Evolutionary conservation across 2,329 filamentous ascomycete genomes (phyloP).

Genomic region (Fusarium miscanthi): DNA sequence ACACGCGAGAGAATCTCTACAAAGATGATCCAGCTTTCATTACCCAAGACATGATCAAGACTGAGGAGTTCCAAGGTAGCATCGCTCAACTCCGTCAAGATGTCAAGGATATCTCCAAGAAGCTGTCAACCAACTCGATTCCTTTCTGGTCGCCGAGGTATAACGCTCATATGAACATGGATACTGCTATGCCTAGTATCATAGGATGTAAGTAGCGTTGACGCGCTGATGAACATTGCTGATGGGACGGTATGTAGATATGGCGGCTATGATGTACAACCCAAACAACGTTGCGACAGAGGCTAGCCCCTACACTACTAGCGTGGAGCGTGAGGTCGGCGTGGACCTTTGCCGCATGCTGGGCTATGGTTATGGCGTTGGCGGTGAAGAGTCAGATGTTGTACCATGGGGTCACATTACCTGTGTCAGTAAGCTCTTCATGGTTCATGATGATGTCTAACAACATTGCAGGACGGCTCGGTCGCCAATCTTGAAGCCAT

Average conservation of each 20-base stretch:
- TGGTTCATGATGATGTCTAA: neutral
- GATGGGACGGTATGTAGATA: neutral
- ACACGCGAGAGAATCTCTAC: neutral
- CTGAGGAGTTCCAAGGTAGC: neutral
- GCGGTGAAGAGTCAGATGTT: neutral
- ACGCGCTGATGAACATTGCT: accelerated
- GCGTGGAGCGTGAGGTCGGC: neutral
- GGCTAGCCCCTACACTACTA: neutral
- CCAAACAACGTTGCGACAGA: neutral
- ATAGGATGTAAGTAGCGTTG: neutral
- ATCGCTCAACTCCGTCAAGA: neutral
- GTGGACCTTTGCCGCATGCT: neutral
- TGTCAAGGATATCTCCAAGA: neutral
- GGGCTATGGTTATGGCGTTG: neutral
- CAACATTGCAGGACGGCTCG: accelerated
- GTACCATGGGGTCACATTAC: neutral
- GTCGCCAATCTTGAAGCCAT: neutral
- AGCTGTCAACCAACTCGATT: neutral
- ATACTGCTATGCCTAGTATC: neutral
- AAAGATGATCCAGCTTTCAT: neutral
- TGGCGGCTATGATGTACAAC: slow-evolving; percentile 1
- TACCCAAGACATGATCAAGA: neutral
- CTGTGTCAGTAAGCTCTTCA: neutral
- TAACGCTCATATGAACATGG: slow-evolving; percentile 5
- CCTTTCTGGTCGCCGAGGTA: neutral